Percentiles rank a stretch among this genome's conserved stretches.
phyloP scores from a whole-genome alignment of 139 green algal species.

The Chlamydomonas eustigma region DNA sequence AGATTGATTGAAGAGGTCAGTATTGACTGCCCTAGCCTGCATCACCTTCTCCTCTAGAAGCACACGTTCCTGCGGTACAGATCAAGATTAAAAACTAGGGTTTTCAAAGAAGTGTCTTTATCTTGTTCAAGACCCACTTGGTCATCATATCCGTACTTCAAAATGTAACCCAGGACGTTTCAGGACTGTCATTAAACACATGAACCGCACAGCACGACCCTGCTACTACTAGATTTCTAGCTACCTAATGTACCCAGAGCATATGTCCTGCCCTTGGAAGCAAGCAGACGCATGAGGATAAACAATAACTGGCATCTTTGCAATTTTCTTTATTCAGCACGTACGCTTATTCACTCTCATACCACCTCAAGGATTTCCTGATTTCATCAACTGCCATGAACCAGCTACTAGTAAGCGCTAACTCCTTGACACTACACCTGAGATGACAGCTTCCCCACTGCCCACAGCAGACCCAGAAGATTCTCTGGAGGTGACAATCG shows the following conservation, averaged over 20 bases:
- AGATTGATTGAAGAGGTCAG: not conserved
- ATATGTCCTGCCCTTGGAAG: not conserved
- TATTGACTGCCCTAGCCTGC: not conserved
- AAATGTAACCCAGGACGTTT: too few relatives aligned
- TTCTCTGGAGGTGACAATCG: not conserved
- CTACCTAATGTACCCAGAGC: not conserved
- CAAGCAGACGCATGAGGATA: too few relatives aligned
- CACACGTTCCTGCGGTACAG: not conserved
- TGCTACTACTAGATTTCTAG: too few relatives aligned
- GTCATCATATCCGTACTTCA: too few relatives aligned
- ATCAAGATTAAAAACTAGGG: not conserved
- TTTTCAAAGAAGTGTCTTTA: not conserved
- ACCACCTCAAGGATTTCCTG: not conserved
- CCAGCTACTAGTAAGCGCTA: not conserved
- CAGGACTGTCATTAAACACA: too few relatives aligned
- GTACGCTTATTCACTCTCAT: not conserved
- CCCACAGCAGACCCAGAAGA: not conserved
- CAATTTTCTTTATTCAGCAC: not conserved
- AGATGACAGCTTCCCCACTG: not conserved
- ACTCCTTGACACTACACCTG: not conserved
- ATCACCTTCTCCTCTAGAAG: not conserved
- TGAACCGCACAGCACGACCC: too few relatives aligned
- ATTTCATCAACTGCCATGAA: not conserved
- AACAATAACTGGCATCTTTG: not conserved
- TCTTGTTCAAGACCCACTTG: not conserved